A percentile compares a stretch with the other conserved stretches of the same genome.
Conservation (phyloP, 306 rosid species). For the Neltuma alba region DNA sequence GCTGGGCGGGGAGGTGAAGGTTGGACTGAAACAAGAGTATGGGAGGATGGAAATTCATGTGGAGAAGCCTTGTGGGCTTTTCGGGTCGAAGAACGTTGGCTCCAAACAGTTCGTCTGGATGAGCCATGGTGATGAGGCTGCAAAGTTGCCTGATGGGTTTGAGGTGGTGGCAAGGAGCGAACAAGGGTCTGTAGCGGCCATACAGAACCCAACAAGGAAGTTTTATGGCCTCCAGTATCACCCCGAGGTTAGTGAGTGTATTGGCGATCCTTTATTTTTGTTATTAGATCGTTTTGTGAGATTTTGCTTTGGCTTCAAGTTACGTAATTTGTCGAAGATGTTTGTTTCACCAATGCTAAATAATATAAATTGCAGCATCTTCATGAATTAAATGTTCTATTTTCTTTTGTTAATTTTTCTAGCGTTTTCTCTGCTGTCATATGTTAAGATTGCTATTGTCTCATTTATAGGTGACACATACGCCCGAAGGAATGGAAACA, state of each 20-base stretch:
- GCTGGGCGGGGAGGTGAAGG: slow-evolving; percentile 78
- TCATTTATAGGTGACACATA: slow-evolving; percentile 80
- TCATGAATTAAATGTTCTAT: neutral
- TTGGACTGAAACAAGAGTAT: slow-evolving; percentile 83
- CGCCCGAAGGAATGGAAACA: slow-evolving; percentile 87
- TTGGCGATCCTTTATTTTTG: neutral
- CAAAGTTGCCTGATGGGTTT: slow-evolving; percentile 64
- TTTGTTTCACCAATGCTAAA: neutral
- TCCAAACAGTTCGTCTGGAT: slow-evolving; percentile 77
- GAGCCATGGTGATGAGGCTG: slow-evolving; percentile 98
- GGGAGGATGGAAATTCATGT: slow-evolving; percentile 89
- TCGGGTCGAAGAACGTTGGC: slow-evolving; percentile 49
- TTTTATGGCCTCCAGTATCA: slow-evolving; percentile 92
- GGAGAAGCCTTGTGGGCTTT: slow-evolving; percentile 50
- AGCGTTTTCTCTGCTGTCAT: neutral
- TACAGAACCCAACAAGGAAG: slow-evolving; percentile 57
- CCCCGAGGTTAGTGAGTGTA: slow-evolving; percentile 69
- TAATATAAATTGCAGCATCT: neutral
- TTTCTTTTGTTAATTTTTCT: neutral
- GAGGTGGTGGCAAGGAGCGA: slow-evolving; percentile 75
- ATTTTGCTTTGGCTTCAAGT: neutral
- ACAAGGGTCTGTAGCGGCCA: slow-evolving; percentile 80
- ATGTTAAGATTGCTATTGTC: slow-evolving; percentile 18
- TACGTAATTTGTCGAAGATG: neutral
- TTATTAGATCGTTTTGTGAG: neutral